Conservation (phyloP, 345 rosid species). For the Litchi chinensis region DNA sequence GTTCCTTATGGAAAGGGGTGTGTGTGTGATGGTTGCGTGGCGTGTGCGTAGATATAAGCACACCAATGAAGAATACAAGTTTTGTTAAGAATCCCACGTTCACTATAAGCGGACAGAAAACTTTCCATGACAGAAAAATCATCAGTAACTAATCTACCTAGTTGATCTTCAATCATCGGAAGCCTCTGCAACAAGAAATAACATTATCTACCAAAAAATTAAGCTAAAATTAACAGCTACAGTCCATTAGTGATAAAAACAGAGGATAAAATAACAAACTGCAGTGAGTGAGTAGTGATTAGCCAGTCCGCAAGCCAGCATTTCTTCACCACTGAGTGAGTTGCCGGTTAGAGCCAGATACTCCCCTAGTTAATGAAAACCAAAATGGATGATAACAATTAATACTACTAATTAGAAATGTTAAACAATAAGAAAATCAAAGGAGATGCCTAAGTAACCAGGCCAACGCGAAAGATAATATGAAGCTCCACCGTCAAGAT, state of each 20-base stretch:
- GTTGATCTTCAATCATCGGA: constrained; percentile 13
- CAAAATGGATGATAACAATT: too few species aligned
- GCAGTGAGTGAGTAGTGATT: constrained; percentile 19
- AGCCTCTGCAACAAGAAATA: background rate
- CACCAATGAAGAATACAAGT: constrained; percentile 8
- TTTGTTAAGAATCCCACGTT: background rate
- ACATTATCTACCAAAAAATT: background rate
- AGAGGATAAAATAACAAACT: background rate
- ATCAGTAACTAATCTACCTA: background rate
- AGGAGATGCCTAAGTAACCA: constrained; percentile 24
- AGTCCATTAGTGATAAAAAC: background rate
- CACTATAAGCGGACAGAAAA: background rate
- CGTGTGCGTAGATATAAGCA: too few species aligned
- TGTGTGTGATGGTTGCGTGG: background rate
- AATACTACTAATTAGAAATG: too few species aligned
- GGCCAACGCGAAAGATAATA: constrained; percentile 30
- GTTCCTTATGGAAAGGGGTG: background rate
- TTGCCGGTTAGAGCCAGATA: constrained; percentile 23
- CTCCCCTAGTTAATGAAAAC: constrained; percentile 4
- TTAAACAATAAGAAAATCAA: background rate
- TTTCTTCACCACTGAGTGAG: constrained; percentile 16
- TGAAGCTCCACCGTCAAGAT: constrained; percentile 33
- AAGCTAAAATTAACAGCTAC: background rate
- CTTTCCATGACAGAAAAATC: background rate
- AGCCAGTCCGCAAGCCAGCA: constrained; percentile 27